phyloP scores from a whole-genome alignment of 2,329 filamentous ascomycete species.

The Podosphaera aphanis region DNA sequence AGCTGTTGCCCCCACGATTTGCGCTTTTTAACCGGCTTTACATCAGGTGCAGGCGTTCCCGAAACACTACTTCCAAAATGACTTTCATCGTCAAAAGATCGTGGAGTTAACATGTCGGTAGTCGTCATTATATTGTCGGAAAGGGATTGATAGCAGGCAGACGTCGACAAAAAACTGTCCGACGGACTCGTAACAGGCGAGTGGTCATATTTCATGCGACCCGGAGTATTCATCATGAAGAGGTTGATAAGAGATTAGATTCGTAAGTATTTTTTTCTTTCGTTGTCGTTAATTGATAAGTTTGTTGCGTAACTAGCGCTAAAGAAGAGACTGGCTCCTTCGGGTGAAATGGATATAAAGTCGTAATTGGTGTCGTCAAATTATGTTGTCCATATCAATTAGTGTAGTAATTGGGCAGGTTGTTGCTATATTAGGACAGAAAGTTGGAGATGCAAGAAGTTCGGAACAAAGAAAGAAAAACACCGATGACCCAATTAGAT shows the following conservation, averaged over 20 bases:
- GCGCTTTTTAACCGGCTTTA: conserved; percentile 71
- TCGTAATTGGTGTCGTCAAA: too few species aligned
- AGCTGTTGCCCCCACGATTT: conserved; percentile 98
- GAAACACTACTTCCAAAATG: conserved; percentile 12
- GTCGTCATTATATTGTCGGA: conserved; percentile 13
- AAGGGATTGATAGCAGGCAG: conserved; percentile 15
- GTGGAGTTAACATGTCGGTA: conserved; percentile 14
- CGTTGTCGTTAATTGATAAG: not conserved
- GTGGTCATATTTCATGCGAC: conserved; percentile 15
- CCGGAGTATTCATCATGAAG: conserved; percentile 6
- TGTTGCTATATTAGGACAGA: not conserved
- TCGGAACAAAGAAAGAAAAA: not conserved
- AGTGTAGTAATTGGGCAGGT: too few species aligned
- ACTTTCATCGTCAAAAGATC: conserved; percentile 15
- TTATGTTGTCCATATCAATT: too few species aligned
- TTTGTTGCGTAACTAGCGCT: not conserved
- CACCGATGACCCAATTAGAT: conserved; percentile 1
- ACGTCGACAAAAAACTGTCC: conserved; percentile 16
- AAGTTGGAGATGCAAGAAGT: not conserved
- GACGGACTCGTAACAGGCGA: conserved; percentile 14
- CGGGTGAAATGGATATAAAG: too few species aligned
- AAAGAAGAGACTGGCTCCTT: too few species aligned
- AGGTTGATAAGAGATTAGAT: not conserved
- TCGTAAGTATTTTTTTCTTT: not conserved
- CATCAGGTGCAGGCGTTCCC: conserved; percentile 22